A percentile compares a stretch with the other conserved stretches of the same genome.
Conservation (phyloP, 2,329 filamentous ascomycete genomes). For the Diaporthe aspalathi region DNA sequence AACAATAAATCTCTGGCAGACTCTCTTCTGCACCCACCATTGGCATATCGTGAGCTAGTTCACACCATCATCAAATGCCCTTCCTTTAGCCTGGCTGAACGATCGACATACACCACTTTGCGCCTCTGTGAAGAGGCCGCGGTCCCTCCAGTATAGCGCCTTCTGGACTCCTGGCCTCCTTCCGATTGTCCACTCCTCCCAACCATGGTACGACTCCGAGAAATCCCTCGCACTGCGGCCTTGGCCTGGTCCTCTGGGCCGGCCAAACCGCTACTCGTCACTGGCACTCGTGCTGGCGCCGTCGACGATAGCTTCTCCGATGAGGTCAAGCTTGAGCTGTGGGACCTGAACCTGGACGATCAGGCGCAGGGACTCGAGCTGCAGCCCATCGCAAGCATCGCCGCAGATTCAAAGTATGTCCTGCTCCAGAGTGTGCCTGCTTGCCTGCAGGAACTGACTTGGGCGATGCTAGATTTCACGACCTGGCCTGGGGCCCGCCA, state of each 20-base stretch:
- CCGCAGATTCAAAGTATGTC: constrained; percentile 85
- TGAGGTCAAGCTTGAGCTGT: constrained; percentile 95
- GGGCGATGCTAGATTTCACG: constrained; percentile 82
- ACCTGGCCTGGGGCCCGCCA: constrained; percentile 92
- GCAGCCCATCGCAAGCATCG: constrained; percentile 84
- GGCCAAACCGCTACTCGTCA: constrained; percentile 84
- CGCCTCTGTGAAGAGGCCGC: constrained; percentile 33
- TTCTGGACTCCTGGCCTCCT: constrained; percentile 8
- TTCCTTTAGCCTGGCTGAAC: constrained; percentile 21
- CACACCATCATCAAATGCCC: constrained; percentile 30
- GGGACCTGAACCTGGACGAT: constrained; percentile 89
- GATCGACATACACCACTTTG: constrained; percentile 23
- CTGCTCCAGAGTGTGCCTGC: background rate
- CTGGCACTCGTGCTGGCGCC: constrained; percentile 92
- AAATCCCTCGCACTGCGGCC: constrained; percentile 95
- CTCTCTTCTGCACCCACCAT: constrained; percentile 29
- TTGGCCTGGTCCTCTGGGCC: constrained; percentile 95
- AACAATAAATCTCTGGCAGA: constrained; percentile 29
- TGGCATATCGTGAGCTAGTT: constrained; percentile 12
- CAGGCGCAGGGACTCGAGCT: constrained; percentile 82
- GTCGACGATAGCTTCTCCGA: constrained; percentile 98
- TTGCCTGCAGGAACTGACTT: constrained; percentile 32
- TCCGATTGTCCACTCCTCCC: constrained; percentile 19
- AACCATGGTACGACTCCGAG: constrained; percentile 92
- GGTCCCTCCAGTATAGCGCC: constrained; percentile 21